Evolutionary conservation across 805 yeast genomes (phyloP).

Genomic region (Suhomyces sp.): DNA sequence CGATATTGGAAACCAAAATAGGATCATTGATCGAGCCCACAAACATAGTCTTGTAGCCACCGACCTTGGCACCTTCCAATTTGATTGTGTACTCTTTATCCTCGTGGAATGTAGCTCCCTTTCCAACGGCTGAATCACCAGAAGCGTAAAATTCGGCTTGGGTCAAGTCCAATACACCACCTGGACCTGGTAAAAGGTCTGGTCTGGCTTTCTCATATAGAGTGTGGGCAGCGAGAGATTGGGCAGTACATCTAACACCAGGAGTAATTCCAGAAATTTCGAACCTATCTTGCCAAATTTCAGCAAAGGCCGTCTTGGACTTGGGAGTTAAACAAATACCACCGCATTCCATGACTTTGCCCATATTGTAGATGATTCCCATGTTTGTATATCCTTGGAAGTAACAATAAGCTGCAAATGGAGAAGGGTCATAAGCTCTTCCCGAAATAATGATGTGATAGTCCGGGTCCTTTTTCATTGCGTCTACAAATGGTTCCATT

Average conservation of each 20-base stretch:
- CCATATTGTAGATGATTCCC: neutral
- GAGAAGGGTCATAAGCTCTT: neutral
- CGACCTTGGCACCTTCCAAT: neutral
- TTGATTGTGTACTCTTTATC: neutral
- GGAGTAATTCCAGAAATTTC: neutral
- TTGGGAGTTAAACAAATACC: neutral
- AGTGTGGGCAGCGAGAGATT: neutral
- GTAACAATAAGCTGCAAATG: neutral
- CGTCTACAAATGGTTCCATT: neutral
- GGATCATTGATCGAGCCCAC: neutral
- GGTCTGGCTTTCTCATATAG: neutral
- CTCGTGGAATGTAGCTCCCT: neutral
- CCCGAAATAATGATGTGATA: neutral
- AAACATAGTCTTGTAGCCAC: neutral
- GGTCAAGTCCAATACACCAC: neutral
- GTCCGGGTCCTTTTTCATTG: neutral
- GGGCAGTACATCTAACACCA: neutral
- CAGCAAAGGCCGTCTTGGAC: neutral
- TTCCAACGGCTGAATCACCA: neutral
- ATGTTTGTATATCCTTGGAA: neutral
- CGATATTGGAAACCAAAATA: neutral
- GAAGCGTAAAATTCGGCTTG: neutral
- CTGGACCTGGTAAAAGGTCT: neutral
- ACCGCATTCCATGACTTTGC: neutral
- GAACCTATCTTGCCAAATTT: neutral